phyloP scores from a whole-genome alignment of 2,329 filamentous ascomycete species.

The Neonectria faginata region DNA sequence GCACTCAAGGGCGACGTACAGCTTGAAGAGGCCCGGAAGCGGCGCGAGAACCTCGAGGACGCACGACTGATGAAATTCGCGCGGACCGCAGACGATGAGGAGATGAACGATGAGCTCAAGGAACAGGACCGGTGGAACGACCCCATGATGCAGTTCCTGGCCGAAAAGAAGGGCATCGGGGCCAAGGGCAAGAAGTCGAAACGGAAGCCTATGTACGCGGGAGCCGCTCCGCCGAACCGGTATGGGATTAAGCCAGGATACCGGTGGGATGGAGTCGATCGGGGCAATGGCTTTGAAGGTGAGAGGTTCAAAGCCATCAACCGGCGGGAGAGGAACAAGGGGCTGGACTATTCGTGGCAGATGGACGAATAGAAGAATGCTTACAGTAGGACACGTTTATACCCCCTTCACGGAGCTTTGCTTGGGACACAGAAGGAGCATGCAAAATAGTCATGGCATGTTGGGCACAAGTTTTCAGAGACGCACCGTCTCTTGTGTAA shows the following conservation, averaged over 20 bases:
- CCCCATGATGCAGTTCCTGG: constrained; percentile 85
- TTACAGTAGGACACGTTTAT: constrained; percentile 35
- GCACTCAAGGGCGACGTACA: constrained; percentile 89
- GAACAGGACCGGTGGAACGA: constrained; percentile 89
- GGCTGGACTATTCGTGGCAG: constrained; percentile 92
- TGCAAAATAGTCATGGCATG: neutral
- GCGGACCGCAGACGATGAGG: constrained; percentile 83
- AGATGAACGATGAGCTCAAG: constrained; percentile 86
- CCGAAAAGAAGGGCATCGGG: constrained; percentile 56
- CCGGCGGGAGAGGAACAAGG: constrained; percentile 78
- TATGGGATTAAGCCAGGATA: constrained; percentile 94
- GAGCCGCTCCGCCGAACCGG: constrained; percentile 86
- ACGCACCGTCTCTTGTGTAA: neutral
- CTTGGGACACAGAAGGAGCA: neutral
- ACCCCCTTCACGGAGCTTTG: constrained; percentile 39
- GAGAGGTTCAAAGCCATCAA: constrained; percentile 93
- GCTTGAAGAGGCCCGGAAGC: constrained; percentile 71
- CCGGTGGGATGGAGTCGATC: constrained; percentile 96
- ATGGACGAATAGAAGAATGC: constrained; percentile 80
- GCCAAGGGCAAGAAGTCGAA: constrained; percentile 51
- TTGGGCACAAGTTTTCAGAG: neutral
- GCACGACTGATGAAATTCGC: constrained; percentile 86
- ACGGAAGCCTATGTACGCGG: constrained; percentile 77
- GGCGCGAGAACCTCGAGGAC: constrained; percentile 78
- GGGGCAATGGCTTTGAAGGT: constrained; percentile 91